Percentiles rank a stretch among this genome's conserved stretches.
Evolutionary conservation across 1,284 basidiomycete species (phyloP).

Genomic region (Microbotryum silenes-acaulis): DNA sequence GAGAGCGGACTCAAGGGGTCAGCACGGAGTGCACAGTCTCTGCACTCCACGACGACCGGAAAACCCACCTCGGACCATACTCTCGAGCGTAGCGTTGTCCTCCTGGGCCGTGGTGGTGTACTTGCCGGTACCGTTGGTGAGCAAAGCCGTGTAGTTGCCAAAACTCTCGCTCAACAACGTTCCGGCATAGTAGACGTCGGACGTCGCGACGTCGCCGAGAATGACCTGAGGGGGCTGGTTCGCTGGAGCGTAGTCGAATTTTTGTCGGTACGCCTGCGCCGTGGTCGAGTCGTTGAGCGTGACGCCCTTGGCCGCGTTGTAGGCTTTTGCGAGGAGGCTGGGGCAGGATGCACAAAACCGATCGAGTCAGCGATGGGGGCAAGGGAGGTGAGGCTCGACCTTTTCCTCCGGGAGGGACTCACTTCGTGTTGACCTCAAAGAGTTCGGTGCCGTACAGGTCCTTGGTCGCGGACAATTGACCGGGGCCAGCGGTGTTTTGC

Average conservation of each 20-base stretch:
- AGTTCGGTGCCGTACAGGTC: conserved; percentile 49
- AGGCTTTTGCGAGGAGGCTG: conserved; percentile 43
- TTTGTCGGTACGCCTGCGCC: conserved; percentile 41
- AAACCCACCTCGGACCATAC: conserved; percentile 41
- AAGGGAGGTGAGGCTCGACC: background rate
- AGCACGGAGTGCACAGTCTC: too few species aligned
- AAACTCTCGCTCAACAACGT: conserved; percentile 43
- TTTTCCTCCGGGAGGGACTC: background rate
- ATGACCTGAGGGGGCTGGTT: conserved; percentile 40
- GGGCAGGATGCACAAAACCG: conserved; percentile 46
- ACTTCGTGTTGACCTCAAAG: conserved; percentile 48
- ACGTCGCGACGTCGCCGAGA: conserved; percentile 27
- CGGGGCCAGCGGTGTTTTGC: conserved; percentile 12
- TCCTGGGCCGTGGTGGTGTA: conserved; percentile 48
- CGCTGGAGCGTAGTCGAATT: conserved; percentile 42
- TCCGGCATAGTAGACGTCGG: conserved; percentile 48
- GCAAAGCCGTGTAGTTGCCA: conserved; percentile 45
- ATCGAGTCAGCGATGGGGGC: background rate
- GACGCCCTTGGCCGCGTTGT: conserved; percentile 40
- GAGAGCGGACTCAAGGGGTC: too few species aligned
- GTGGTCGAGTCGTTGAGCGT: conserved; percentile 42
- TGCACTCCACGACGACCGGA: background rate
- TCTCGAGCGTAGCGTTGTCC: conserved; percentile 48
- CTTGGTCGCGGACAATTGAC: conserved; percentile 17
- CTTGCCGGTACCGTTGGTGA: conserved; percentile 41